Evolutionary conservation across 331 rosid genomes (phyloP).

Genomic region (Rhamnella rubrinervis): DNA sequence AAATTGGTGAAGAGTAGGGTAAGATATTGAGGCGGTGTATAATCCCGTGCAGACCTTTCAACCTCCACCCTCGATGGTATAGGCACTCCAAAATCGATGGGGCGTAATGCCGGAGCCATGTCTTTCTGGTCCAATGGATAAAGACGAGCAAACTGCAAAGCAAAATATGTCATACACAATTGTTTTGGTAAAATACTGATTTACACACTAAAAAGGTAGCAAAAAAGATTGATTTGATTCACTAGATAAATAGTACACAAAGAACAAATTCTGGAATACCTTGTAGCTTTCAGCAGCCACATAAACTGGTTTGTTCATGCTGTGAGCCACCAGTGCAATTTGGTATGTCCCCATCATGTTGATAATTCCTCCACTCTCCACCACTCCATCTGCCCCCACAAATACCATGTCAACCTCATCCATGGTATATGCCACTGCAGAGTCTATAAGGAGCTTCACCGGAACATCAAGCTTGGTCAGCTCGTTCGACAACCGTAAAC

Average conservation of each 20-base stretch:
- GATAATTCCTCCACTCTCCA: constrained; percentile 95
- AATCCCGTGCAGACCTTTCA: constrained; percentile 89
- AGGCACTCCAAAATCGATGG: constrained; percentile 89
- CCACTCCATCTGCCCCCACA: constrained; percentile 97
- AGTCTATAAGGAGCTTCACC: constrained; percentile 91
- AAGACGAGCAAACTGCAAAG: constrained; percentile 89
- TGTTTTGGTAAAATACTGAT: not conserved
- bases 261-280: constrained; percentile 38
- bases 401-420: constrained; percentile 98
- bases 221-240: not conserved
- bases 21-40: constrained; percentile 92
- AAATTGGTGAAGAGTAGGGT: constrained; percentile 89
- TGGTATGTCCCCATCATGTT: constrained; percentile 99
- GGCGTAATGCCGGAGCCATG: constrained; percentile 82
- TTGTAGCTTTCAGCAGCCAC: constrained; percentile 99
- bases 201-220: not conserved
- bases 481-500: constrained; percentile 75
- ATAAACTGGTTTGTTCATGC: constrained; percentile 89
- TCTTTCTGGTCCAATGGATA: constrained; percentile 97
- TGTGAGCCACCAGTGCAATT: constrained; percentile 84
- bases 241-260: not conserved
- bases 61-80: constrained; percentile 95
- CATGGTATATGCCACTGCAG: constrained; percentile 92
- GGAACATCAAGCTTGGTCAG: constrained; percentile 87
- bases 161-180: not conserved